Base-by-base conservation (phyloP, 495 filamentous ascomycete genomes). In the Hypomontagnella submonticulosa region DNA sequence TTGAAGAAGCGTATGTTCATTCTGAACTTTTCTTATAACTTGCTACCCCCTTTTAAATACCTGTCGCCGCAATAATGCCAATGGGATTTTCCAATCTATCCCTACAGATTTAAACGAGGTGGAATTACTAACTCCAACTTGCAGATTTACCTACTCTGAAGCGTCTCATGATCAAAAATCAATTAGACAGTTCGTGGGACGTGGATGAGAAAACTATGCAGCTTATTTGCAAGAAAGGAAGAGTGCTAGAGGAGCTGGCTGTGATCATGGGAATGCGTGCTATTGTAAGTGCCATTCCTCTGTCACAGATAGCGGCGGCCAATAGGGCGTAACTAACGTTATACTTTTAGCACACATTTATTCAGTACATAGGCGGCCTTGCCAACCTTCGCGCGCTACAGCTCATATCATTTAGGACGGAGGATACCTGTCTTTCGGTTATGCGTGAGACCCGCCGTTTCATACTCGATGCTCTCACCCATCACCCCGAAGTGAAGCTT, bases 171-270 rank as follows among this genome's bases (percentile, higher is more conserved):
- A 80, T 84, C 51, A 83, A 79, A 70, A 81, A 84, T 61, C 75
- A 83, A 34, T 69, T 78, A 15, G 78, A 81, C 47, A 65, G 68
- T 15, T 61, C 69, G 4, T 89, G 87, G 87, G 85, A 87, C 63
- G 33, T 85, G 4, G 75, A 88, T 52, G 68, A 77, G 8, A 80
- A 82, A 68, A 75, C 82, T 5, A 72, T 84, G 12, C 61, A 74
- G 59, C 62, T 85, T 3, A 68, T 89, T 5, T 82, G 83, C 50
- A 69, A 61, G n/a, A 71, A 67, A 32, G 86, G 79, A 6, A 76
- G 63, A 34, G 58, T 71, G 4, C 64, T 89, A 12, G 71, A 81
- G 52, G 87, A 89, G 70, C 67, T 89, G 42, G 80, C 81, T 23
- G 74, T 80, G 47, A 82, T 74, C 57, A 77, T 87, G 74, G 80